Conservation (phyloP, 2,329 filamentous ascomycete genomes). For the Fusarium nodosum region DNA sequence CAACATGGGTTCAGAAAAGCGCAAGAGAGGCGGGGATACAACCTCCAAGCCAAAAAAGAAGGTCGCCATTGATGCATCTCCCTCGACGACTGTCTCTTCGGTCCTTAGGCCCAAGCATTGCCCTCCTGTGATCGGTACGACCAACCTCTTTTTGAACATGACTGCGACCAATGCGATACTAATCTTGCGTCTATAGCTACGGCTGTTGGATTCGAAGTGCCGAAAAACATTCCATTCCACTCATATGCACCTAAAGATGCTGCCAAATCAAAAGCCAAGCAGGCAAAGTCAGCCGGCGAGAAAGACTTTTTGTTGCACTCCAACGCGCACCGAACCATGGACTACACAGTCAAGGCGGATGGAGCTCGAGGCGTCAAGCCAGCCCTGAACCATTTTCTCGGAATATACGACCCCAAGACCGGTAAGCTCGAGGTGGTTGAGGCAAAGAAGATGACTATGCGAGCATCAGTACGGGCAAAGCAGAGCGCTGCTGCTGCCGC, state of each 20-base stretch:
- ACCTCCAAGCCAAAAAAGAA: constrained; percentile 64
- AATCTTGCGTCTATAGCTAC: constrained; percentile 51
- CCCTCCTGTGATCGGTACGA: constrained; percentile 67
- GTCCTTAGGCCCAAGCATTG: constrained; percentile 61
- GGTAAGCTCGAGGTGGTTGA: constrained; percentile 72
- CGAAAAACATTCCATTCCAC: constrained; percentile 59
- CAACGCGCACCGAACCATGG: constrained; percentile 67
- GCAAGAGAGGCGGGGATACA: constrained; percentile 64
- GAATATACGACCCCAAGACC: constrained; percentile 72
- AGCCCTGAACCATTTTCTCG: constrained; percentile 73
- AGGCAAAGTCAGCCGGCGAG: constrained; percentile 57
- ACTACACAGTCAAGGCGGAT: constrained; percentile 71
- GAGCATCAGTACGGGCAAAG: constrained; percentile 69
- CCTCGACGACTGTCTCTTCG: constrained; percentile 61
- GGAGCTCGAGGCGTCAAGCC: constrained; percentile 50
- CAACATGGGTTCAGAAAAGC: constrained; percentile 60
- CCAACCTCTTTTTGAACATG: constrained; percentile 7
- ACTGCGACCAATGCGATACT: constrained; percentile 29
- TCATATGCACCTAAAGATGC: constrained; percentile 61
- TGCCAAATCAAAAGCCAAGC: constrained; percentile 54
- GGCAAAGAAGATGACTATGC: constrained; percentile 74
- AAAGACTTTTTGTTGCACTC: constrained; percentile 71
- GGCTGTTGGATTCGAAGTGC: constrained; percentile 55
- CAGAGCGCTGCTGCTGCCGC: constrained; percentile 64
- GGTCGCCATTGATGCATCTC: constrained; percentile 61